phyloP scores from a whole-genome alignment of 2,329 filamentous ascomycete species.

The Fusarium caatingaense region DNA sequence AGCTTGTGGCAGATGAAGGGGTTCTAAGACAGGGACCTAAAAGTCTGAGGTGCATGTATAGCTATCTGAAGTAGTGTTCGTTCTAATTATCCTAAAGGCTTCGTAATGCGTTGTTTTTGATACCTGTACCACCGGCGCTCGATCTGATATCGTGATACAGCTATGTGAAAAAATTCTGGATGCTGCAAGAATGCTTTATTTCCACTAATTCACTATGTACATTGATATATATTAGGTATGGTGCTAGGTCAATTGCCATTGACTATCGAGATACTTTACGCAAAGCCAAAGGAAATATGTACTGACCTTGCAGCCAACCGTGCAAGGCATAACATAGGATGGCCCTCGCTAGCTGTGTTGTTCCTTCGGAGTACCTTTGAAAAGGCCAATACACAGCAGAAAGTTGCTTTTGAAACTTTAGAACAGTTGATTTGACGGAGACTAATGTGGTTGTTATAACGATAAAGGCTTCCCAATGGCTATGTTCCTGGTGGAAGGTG shows the following conservation, averaged over 20 bases:
- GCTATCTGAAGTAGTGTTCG: rapidly evolving
- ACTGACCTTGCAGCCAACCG: not conserved
- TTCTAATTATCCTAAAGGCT: not conserved
- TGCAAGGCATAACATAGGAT: not conserved
- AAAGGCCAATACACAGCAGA: rapidly evolving
- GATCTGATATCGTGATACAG: too few relatives aligned
- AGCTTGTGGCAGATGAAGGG: not conserved
- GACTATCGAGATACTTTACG: not conserved
- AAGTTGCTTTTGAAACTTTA: rapidly evolving
- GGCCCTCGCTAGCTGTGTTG: not conserved
- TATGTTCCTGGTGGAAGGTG: not conserved
- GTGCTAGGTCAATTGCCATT: not conserved
- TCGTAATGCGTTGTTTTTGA: too few relatives aligned
- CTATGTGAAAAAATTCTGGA: not conserved
- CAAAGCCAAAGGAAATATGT: not conserved
- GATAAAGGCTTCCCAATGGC: rapidly evolving
- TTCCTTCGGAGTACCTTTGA: not conserved
- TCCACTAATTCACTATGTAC: not conserved
- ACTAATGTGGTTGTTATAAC: rapidly evolving
- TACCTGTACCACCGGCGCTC: too few relatives aligned
- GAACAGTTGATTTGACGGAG: not conserved
- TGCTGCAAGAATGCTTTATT: not conserved
- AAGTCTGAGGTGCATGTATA: rapidly evolving
- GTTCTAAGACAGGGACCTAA: not conserved
- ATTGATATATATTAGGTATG: rapidly evolving